Evolutionary conservation across 176 grass and related monocot genomes (phyloP).

Genomic region (Juncus inflexus): DNA sequence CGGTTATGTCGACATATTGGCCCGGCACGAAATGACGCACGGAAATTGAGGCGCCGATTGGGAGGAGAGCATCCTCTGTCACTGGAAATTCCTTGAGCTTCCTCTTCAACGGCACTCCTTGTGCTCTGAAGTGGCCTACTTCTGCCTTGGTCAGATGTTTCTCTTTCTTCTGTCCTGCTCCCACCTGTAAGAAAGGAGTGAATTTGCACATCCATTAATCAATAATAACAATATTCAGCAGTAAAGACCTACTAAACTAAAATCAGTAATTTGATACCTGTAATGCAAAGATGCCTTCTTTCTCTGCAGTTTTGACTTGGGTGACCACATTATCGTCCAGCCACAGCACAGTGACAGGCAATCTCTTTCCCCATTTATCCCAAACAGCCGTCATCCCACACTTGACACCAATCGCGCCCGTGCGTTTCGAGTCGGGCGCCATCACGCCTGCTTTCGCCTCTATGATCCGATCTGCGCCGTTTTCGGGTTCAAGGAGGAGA

Average conservation of each 20-base stretch:
- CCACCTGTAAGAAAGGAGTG: constrained; percentile 40
- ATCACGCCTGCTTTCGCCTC: constrained; percentile 54
- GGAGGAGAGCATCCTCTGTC: constrained; percentile 90
- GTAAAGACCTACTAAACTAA: constrained; percentile 10
- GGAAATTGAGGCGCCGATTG: constrained; percentile 72
- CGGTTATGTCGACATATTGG: constrained; percentile 86
- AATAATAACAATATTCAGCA: not conserved
- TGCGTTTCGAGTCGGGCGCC: constrained; percentile 54
- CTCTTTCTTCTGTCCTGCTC: constrained; percentile 98
- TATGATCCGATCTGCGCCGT: constrained; percentile 47
- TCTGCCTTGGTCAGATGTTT: constrained; percentile 95
- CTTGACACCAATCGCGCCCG: constrained; percentile 82
- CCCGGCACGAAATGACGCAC: constrained; percentile 93
- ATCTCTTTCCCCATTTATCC: constrained; percentile 96
- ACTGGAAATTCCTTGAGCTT: constrained; percentile 95
- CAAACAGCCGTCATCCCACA: constrained; percentile 94
- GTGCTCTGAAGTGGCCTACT: constrained; percentile 82
- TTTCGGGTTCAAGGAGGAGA: constrained; percentile 30
- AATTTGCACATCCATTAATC: no score
- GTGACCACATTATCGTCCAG: constrained; percentile 88
- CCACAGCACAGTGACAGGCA: constrained; percentile 89
- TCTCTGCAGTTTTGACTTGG: constrained; percentile 94
- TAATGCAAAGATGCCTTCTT: constrained; percentile 76
- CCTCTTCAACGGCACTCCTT: constrained; percentile 78
- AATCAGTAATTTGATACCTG: constrained; percentile 44